A percentile compares a stretch with the other conserved stretches of the same genome.
These are phyloP conservation scores for Apophysomyces sp. DNA, from an alignment of 371 early-diverging fungal genomes.

Conservation along the genomic window DNA sequence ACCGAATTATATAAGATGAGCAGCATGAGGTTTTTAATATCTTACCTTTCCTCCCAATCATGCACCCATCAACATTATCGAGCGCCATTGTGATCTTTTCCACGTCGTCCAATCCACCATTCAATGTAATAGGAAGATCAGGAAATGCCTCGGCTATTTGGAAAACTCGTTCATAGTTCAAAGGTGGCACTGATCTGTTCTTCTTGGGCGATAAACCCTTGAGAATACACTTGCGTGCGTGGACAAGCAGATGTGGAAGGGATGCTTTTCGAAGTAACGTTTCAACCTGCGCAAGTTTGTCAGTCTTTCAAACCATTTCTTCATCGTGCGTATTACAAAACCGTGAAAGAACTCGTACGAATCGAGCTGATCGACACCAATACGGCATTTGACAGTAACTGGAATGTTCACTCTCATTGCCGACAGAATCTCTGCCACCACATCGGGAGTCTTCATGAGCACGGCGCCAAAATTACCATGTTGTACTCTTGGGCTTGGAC, in stretches of 20 bases:
- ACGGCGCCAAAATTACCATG: constrained; percentile 73
- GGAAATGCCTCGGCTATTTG: constrained; percentile 65
- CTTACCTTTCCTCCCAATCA: constrained; percentile 75
- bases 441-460: constrained; percentile 69
- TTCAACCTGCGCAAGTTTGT: constrained; percentile 21
- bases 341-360: constrained; percentile 58
- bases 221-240: constrained; percentile 87
- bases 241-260: constrained; percentile 69
- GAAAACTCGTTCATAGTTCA: constrained; percentile 78
- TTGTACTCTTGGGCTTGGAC: constrained; percentile 73
- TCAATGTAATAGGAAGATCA: constrained; percentile 66
- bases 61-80: constrained; percentile 62
- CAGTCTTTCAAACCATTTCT: not conserved
- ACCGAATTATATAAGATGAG: constrained; percentile 3
- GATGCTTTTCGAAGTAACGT: constrained; percentile 35
- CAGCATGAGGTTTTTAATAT: not conserved
- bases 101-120: constrained; percentile 75
- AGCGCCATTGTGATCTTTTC: constrained; percentile 48
- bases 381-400: constrained; percentile 76
- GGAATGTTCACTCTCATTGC: constrained; percentile 58
- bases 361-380: constrained; percentile 74
- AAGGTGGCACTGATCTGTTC: constrained; percentile 79
- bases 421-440: constrained; percentile 58
- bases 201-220: constrained; percentile 83
- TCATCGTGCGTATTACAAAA: constrained; percentile 45